Conservation (phyloP, 1,139 yeast species). For the Candida glucosophila region DNA sequence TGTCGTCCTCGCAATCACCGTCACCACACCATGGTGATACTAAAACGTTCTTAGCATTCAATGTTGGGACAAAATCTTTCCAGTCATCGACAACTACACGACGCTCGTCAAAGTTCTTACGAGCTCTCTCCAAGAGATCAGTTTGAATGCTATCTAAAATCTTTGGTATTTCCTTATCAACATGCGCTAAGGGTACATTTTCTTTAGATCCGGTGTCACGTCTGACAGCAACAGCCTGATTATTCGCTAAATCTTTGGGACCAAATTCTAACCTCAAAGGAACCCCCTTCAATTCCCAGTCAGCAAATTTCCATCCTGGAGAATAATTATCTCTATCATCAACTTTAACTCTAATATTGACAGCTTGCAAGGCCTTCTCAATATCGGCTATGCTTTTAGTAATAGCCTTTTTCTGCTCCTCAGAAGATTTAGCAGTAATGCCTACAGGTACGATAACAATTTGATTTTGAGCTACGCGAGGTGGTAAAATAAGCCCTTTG, state of each 20-base stretch:
- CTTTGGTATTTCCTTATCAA: slow-evolving; percentile 63
- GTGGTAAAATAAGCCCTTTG: slow-evolving; percentile 96
- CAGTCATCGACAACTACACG: slow-evolving; percentile 74
- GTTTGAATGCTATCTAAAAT: slow-evolving; percentile 74
- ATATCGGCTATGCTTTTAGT: slow-evolving; percentile 61
- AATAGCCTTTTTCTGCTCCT: slow-evolving; percentile 64
- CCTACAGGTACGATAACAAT: slow-evolving; percentile 94
- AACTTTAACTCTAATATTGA: slow-evolving; percentile 66
- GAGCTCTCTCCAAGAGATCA: slow-evolving; percentile 71
- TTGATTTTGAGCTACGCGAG: slow-evolving; percentile 90
- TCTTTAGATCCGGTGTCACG: slow-evolving; percentile 82
- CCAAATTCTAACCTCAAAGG: slow-evolving; percentile 94
- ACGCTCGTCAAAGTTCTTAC: slow-evolving; percentile 73
- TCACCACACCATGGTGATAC: slow-evolving; percentile 97
- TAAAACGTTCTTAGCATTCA: slow-evolving; percentile 85
- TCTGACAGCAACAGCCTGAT: slow-evolving; percentile 81
- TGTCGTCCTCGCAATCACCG: slow-evolving; percentile 91
- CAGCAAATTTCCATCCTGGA: slow-evolving; percentile 98
- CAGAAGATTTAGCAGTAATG: slow-evolving; percentile 75
- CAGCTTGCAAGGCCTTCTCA: slow-evolving; percentile 46
- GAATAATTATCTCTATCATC: slow-evolving; percentile 93
- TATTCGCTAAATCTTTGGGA: slow-evolving; percentile 82
- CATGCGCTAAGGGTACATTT: slow-evolving; percentile 53
- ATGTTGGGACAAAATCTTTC: slow-evolving; percentile 87
- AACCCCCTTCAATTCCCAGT: slow-evolving; percentile 93